Evolutionary conservation across 108 stramenopile species (phyloP).

Genomic region (Cyclotella kingstonii): DNA sequence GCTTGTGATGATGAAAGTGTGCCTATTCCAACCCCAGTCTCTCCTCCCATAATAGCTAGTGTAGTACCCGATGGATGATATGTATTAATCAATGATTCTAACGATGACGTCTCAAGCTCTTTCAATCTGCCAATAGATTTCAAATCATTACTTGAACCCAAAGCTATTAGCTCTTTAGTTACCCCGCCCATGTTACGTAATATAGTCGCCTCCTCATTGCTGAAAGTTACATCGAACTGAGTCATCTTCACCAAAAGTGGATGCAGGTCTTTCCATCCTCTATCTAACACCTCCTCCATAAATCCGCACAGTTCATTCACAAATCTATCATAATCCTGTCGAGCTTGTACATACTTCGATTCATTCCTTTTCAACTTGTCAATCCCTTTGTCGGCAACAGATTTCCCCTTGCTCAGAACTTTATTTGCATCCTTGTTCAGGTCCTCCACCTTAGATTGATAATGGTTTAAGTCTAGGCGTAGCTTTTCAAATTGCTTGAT

Average conservation of each 20-base stretch:
- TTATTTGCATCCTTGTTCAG: conserved; percentile 55
- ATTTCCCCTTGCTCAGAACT: conserved; percentile 74
- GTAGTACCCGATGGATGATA: conserved; percentile 10
- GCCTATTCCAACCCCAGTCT: conserved; percentile 8
- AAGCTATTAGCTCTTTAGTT: conserved; percentile 50
- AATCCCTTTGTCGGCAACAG: conserved; percentile 48
- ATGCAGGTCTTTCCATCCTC: conserved; percentile 81
- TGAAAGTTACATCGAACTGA: conserved; percentile 73
- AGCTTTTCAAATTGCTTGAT: conserved; percentile 64
- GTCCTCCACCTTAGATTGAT: conserved; percentile 71
- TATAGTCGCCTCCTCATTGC: conserved; percentile 56
- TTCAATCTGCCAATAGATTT: conserved; percentile 64
- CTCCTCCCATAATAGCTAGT: conserved; percentile 15
- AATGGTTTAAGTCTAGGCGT: conserved; percentile 78
- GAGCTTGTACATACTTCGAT: conserved; percentile 64
- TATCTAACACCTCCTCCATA: conserved; percentile 77
- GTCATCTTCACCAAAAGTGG: conserved; percentile 73
- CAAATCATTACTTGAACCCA: conserved; percentile 54
- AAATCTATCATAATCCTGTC: conserved; percentile 54
- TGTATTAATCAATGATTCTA: conserved; percentile 29
- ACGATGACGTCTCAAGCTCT: conserved; percentile 57
- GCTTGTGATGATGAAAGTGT: not conserved
- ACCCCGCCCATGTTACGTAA: conserved; percentile 46
- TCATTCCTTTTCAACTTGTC: conserved; percentile 78
- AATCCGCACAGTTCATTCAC: conserved; percentile 60